A percentile compares a stretch with the other conserved stretches of the same genome.
Conservation (phyloP, 176 grass and related monocot species). For the Ensete ventricosum region DNA sequence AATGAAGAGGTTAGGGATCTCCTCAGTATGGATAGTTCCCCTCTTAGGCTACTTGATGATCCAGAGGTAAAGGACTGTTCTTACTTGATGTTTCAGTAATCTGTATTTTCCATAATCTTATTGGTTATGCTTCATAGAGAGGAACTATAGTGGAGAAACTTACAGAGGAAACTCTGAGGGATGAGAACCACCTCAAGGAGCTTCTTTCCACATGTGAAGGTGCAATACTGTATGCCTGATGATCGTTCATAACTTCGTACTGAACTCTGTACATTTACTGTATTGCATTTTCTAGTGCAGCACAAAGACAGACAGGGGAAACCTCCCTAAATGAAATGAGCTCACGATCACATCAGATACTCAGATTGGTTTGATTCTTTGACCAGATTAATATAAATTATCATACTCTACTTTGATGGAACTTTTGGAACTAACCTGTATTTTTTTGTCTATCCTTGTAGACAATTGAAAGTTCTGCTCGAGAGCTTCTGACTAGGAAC, state of each 20-base stretch:
- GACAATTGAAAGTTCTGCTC: conserved; percentile 64
- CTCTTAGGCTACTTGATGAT: conserved; percentile 78
- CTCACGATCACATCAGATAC: conserved; percentile 93
- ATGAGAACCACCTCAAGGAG: conserved; percentile 76
- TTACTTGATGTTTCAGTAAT: neutral
- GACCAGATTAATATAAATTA: conserved; percentile 12
- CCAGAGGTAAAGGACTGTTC: conserved; percentile 49
- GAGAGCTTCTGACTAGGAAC: conserved; percentile 45
- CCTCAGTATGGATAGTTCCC: conserved; percentile 42
- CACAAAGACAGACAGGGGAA: conserved; percentile 90
- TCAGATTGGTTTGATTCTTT: conserved; percentile 53
- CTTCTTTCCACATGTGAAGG: conserved; percentile 81
- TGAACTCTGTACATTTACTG: conserved; percentile 16
- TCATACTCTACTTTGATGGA: neutral
- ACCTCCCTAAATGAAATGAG: conserved; percentile 79
- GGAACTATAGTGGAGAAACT: conserved; percentile 87
- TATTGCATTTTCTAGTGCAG: conserved; percentile 22
- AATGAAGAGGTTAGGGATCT: conserved; percentile 89
- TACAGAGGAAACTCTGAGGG: conserved; percentile 62
- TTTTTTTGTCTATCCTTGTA: conserved; percentile 19
- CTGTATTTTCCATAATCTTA: neutral
- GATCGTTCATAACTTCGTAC: conserved; percentile 1
- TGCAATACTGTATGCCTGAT: conserved; percentile 11
- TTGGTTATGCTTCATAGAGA: conserved; percentile 46
- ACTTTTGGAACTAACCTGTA: neutral